Evolutionary conservation across 306 rosid species (phyloP).

Genomic region (Trifolium repens): DNA sequence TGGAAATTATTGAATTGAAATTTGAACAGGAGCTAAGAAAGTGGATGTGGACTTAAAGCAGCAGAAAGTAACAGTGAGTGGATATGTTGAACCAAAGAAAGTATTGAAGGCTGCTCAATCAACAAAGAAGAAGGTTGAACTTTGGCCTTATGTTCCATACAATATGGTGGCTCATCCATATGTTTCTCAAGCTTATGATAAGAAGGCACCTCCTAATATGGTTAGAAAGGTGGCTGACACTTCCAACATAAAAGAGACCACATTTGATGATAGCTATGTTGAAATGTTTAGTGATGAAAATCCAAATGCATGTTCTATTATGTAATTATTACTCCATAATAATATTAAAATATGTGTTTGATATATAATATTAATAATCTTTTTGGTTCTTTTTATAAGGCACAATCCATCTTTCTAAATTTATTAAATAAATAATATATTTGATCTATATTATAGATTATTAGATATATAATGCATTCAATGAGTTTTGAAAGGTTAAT

Average conservation of each 20-base stretch:
- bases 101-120: conserved; percentile 91
- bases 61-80: conserved; percentile 92
- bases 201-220: conserved; percentile 98
- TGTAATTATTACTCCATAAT: conserved; percentile 45
- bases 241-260: conserved; percentile 56
- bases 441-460: too few species aligned
- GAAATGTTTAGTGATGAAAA: conserved; percentile 84
- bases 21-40: conserved; percentile 69
- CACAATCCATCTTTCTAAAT: too few species aligned
- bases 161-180: conserved; percentile 80
- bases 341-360: neutral
- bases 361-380: too few species aligned
- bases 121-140: conserved; percentile 90
- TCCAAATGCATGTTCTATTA: conserved; percentile 82
- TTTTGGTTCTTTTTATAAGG: too few species aligned
- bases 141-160: conserved; percentile 96
- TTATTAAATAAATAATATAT: too few species aligned
- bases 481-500: too few species aligned
- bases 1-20: neutral
- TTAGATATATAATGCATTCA: too few species aligned
- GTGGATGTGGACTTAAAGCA: conserved; percentile 91
- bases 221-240: conserved; percentile 71
- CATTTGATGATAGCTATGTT: conserved; percentile 62
- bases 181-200: conserved; percentile 79
- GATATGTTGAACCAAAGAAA: conserved; percentile 85